Conservation (phyloP, 306 rosid genomes). For the Lagenaria siceraria region DNA sequence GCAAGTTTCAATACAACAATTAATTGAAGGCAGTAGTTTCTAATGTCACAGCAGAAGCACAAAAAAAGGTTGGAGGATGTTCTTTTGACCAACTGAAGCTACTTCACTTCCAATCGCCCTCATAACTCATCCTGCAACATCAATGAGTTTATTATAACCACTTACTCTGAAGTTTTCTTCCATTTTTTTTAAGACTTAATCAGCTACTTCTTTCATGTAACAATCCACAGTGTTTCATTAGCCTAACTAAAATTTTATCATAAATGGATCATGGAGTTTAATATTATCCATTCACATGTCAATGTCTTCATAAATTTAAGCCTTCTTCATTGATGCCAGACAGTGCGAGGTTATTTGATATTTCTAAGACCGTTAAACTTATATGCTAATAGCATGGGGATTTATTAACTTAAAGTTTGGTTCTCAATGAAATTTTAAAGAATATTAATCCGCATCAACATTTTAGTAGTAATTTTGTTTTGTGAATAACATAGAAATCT, state of each 20-base stretch:
- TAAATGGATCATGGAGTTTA: neutral
- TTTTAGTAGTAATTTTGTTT: neutral
- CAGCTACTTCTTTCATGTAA: neutral
- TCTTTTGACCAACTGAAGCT: neutral
- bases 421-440: neutral
- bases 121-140: conserved; percentile 7
- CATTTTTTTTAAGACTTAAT: too few relatives aligned
- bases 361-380: too few relatives aligned
- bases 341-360: neutral
- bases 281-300: neutral
- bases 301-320: neutral
- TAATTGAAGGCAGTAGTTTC: neutral
- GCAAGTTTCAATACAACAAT: neutral
- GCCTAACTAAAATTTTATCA: neutral
- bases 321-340: neutral
- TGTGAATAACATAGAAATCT: neutral
- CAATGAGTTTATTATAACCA: neutral
- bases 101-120: neutral
- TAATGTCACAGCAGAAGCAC: neutral
- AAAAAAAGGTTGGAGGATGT: neutral
- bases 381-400: too few relatives aligned
- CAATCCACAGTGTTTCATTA: neutral
- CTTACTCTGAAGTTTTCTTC: neutral
- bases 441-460: neutral
- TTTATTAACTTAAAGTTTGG: too few relatives aligned